Evolutionary conservation across 2,329 filamentous ascomycete genomes (phyloP).

Genomic region (Diplodia mutila): DNA sequence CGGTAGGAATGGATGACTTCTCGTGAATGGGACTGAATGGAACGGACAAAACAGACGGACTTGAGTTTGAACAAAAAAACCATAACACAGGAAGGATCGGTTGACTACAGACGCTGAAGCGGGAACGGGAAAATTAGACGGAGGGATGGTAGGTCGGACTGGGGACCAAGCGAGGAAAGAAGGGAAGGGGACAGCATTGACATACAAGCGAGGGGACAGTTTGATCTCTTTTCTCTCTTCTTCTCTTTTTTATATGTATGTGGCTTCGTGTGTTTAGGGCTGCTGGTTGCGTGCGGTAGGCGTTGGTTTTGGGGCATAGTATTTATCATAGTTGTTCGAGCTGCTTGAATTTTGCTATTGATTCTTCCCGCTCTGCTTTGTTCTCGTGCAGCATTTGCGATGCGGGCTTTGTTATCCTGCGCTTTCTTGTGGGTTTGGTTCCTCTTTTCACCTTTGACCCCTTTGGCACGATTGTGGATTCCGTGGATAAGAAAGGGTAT

Average conservation of each 20-base stretch:
- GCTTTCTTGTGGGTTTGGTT: not conserved
- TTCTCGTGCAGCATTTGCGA: not conserved
- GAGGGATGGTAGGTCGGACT: too few relatives aligned
- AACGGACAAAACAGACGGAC: too few relatives aligned
- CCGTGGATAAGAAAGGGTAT: too few relatives aligned
- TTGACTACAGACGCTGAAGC: not conserved
- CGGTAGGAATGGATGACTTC: not conserved
- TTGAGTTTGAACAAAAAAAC: too few relatives aligned
- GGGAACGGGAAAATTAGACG: too few relatives aligned
- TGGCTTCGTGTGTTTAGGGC: not conserved
- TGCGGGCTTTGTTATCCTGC: not conserved
- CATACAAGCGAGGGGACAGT: not conserved
- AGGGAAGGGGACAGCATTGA: not conserved
- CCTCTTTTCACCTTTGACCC: not conserved
- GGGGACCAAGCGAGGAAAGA: too few relatives aligned
- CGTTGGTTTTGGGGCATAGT: too few relatives aligned
- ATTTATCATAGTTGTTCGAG: too few relatives aligned
- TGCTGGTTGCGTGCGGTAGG: too few relatives aligned
- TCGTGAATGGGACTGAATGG: not conserved
- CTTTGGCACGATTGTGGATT: not conserved
- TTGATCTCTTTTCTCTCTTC: not conserved
- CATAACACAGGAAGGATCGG: not conserved
- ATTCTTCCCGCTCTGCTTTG: too few relatives aligned
- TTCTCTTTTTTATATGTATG: not conserved
- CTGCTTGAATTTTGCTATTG: too few relatives aligned